Percentiles rank a stretch among this genome's conserved stretches.
phyloP scores from a whole-genome alignment of 1,284 basidiomycete species.

The Trametes sp. region DNA sequence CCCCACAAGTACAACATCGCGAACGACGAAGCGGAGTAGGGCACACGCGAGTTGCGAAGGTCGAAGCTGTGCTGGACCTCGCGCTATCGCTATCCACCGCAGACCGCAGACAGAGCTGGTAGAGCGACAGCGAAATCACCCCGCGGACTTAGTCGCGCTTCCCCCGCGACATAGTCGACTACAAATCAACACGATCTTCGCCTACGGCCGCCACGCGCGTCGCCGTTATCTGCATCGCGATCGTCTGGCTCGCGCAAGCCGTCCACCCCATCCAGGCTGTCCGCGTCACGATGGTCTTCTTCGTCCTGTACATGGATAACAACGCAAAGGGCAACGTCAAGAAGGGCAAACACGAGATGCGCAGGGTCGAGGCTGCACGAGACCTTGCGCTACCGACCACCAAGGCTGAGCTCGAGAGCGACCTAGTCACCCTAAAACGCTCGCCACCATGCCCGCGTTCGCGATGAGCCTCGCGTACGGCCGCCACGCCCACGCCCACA shows the following conservation, averaged over 20 bases:
- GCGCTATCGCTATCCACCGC: no score
- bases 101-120: no score
- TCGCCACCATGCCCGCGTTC: constrained; percentile 20
- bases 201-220: no score
- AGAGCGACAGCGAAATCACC: no score
- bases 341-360: constrained; percentile 87
- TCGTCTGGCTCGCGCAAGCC: constrained; percentile 94
- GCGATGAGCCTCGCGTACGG: constrained; percentile 34
- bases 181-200: constrained; percentile 98
- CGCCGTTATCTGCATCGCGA: constrained; percentile 97
- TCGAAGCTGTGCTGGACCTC: no score
- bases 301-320: constrained; percentile 97
- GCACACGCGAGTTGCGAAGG: no score
- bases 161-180: constrained; percentile 99
- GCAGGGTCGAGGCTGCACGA: constrained; percentile 82
- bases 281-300: constrained; percentile 91
- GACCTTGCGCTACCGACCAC: constrained; percentile 78
- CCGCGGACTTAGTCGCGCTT: no score
- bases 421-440: constrained; percentile 7
- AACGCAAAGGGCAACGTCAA: constrained; percentile 93
- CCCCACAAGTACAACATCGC: no score
- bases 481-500: constrained; percentile 29
- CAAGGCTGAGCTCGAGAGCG: constrained; percentile 46
- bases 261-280: constrained; percentile 87
- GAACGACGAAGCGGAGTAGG: no score